Conservation (phyloP, 345 rosid genomes). For the Microcos paniculata region DNA sequence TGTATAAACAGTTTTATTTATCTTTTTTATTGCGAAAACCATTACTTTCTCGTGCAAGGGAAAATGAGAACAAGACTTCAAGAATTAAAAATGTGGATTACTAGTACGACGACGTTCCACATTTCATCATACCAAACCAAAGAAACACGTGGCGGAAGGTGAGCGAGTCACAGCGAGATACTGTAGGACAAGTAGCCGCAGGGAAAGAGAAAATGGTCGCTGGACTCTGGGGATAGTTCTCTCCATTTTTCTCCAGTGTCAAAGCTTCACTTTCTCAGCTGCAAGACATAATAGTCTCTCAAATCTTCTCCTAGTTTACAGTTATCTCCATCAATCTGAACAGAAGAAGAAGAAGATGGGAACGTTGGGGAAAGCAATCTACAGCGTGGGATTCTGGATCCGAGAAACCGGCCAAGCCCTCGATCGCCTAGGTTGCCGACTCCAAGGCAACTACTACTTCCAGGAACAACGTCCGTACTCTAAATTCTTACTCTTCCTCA, state of each 20-base stretch:
- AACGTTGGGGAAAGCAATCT: conserved; percentile 71
- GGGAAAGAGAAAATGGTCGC: conserved; percentile 9
- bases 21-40: too few relatives aligned
- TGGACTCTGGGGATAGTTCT: not conserved
- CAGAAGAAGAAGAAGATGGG: conserved; percentile 42
- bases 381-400: conserved; percentile 92
- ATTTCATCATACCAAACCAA: not conserved
- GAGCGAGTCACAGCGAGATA: not conserved
- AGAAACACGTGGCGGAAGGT: conserved; percentile 15
- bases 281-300: not conserved
- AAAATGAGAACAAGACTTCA: not conserved
- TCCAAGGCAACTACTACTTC: conserved; percentile 73
- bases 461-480: conserved; percentile 59
- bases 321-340: conserved; percentile 2
- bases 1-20: too few relatives aligned
- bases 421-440: conserved; percentile 94
- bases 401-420: conserved; percentile 95
- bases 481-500: not conserved
- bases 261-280: conserved; percentile 4
- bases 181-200: conserved; percentile 14
- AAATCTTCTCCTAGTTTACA: not conserved
- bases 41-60: not conserved
- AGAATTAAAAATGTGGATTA: not conserved
- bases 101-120: not conserved
- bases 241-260: conserved; percentile 5